phyloP scores from a whole-genome alignment of 768 basidiomycete genomes.

The Xerocomellus chrysenteron region DNA sequence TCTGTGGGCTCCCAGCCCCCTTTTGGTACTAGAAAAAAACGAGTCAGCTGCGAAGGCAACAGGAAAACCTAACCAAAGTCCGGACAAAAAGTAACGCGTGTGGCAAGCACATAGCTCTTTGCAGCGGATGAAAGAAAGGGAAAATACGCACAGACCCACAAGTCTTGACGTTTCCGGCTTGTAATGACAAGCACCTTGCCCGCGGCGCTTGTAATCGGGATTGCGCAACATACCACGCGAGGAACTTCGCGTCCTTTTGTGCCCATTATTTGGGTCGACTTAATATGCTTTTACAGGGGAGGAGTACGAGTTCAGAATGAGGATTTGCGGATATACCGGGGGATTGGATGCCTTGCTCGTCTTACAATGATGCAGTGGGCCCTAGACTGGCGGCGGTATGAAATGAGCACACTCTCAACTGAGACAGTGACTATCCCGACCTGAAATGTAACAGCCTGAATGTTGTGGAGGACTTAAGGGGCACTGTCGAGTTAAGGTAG shows the following conservation, averaged over 20 bases:
- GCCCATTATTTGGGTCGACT: conserved; percentile 34
- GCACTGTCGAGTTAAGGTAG: conserved; percentile 12
- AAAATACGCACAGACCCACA: conserved; percentile 82
- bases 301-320: conserved; percentile 1
- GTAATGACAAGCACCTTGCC: conserved; percentile 83
- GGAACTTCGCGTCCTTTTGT: conserved; percentile 79
- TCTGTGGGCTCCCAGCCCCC: conserved; percentile 88
- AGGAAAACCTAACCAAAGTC: neutral
- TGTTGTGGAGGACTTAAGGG: conserved; percentile 12
- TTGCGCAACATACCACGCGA: conserved; percentile 88
- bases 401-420: conserved; percentile 4
- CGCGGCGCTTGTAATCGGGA: conserved; percentile 72
- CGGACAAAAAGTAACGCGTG: neutral
- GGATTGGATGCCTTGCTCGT: neutral
- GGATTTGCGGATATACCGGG: neutral
- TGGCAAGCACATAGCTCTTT: conserved; percentile 1
- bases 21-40: conserved; percentile 68
- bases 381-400: conserved; percentile 3
- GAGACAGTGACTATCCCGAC: conserved; percentile 9
- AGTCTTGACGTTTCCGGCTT: conserved; percentile 75
- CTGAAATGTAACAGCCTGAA: neutral
- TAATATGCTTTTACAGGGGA: neutral
- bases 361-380: neutral
- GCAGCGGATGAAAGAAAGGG: neutral
- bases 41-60: conserved; percentile 7